phyloP scores from a whole-genome alignment of 257 asterid species.

The Nemophila menziesii region DNA sequence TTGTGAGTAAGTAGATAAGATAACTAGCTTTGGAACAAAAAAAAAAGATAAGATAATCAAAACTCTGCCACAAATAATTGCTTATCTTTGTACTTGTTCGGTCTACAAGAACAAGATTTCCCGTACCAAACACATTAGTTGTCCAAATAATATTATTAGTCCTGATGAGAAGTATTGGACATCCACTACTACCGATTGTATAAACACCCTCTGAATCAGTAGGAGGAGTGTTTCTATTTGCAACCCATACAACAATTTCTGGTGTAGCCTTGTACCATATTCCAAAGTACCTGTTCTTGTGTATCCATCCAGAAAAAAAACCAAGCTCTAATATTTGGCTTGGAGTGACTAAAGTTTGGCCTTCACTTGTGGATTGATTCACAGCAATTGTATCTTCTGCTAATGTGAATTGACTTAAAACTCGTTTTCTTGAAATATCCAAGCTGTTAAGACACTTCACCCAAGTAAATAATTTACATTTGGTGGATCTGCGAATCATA shows the following conservation, averaged over 20 bases:
- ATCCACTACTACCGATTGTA: conserved; percentile 8
- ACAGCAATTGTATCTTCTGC: background rate
- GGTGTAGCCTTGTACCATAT: conserved; percentile 12
- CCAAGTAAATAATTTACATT: no score
- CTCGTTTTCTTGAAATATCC: no score
- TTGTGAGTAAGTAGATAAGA: no score
- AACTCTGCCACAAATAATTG: conserved; percentile 25
- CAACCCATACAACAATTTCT: conserved; percentile 9
- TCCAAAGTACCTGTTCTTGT: conserved; percentile 12
- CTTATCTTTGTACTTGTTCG: background rate
- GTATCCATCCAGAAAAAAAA: conserved; percentile 15
- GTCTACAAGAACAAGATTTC: conserved; percentile 25
- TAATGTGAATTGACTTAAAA: no score
- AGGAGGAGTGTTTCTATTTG: conserved; percentile 14
- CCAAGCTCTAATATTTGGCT: conserved; percentile 18
- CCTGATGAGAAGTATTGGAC: conserved; percentile 10
- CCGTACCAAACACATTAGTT: conserved; percentile 17
- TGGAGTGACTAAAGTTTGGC: conserved; percentile 7
- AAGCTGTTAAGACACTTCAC: no score
- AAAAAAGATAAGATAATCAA: no score
- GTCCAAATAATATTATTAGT: conserved; percentile 14
- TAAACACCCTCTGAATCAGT: conserved; percentile 10
- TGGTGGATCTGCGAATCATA: no score
- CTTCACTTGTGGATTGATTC: conserved; percentile 1
- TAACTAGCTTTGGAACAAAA: no score